Evolutionary conservation across 495 filamentous ascomycete species (phyloP).

Genomic region (Ramalina peruviana): DNA sequence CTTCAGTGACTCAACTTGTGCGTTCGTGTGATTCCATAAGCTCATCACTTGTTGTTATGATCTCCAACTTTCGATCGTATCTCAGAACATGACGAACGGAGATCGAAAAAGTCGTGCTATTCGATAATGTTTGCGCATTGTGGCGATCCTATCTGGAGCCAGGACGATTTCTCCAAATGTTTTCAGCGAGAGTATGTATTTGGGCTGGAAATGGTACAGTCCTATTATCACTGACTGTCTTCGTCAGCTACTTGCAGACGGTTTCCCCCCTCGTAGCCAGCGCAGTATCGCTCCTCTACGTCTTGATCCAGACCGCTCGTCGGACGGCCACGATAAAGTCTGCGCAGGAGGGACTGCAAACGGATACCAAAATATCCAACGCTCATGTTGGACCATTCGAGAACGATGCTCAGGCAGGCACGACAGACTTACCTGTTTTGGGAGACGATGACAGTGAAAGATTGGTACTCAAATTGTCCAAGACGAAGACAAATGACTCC

Average conservation of each 20-base stretch:
- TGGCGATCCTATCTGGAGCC: conserved; percentile 64
- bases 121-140: conserved; percentile 57
- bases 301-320: conserved; percentile 40
- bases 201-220: neutral
- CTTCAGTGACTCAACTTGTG: no score
- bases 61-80: no score
- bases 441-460: conserved; percentile 49
- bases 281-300: conserved; percentile 52
- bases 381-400: conserved; percentile 23
- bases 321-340: conserved; percentile 31
- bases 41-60: no score
- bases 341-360: conserved; percentile 34
- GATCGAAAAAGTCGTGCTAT: no score
- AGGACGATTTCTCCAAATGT: conserved; percentile 79
- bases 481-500: conserved; percentile 44
- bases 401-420: conserved; percentile 30
- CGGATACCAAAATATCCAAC: conserved; percentile 13
- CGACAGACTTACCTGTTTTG: conserved; percentile 26
- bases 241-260: conserved; percentile 64
- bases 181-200: conserved; percentile 74
- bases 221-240: conserved; percentile 9
- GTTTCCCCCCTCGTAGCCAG: conserved; percentile 64
- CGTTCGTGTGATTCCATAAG: no score
- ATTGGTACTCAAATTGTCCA: conserved; percentile 48
- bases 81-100: no score